Percentiles rank a stretch among this genome's conserved stretches.
Evolutionary conservation across 192 early-diverging fungal genomes (phyloP).

Genomic region (Neocallimastix lanati): DNA sequence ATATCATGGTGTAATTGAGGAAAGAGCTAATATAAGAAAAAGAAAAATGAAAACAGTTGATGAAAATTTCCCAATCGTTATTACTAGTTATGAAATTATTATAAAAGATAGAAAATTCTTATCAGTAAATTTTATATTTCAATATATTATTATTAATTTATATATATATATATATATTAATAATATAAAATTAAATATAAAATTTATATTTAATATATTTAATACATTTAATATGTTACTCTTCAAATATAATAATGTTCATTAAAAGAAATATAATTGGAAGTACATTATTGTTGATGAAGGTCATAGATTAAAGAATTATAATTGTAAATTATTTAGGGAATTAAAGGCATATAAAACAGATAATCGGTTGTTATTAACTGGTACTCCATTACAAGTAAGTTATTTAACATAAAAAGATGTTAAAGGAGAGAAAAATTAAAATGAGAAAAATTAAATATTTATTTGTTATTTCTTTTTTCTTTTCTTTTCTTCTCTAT

Average conservation of each 20-base stretch:
- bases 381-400: constrained; percentile 79
- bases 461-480: too few relatives aligned
- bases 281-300: constrained; percentile 89
- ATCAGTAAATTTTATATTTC: constrained; percentile 9
- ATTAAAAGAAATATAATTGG: constrained; percentile 52
- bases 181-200: too few relatives aligned
- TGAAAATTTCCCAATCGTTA: constrained; percentile 56
- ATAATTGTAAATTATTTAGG: constrained; percentile 70
- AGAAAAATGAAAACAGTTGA: constrained; percentile 22
- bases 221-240: too few relatives aligned
- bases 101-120: constrained; percentile 66
- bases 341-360: constrained; percentile 71
- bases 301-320: constrained; percentile 92
- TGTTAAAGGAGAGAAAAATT: too few relatives aligned
- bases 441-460: too few relatives aligned
- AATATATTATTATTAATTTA: not conserved
- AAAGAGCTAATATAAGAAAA: constrained; percentile 48
- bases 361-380: constrained; percentile 74
- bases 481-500: too few relatives aligned
- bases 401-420: too few relatives aligned
- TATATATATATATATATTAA: not conserved
- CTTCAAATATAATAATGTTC: too few relatives aligned
- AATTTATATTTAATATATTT: too few relatives aligned
- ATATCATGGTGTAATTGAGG: constrained; percentile 65
- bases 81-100: constrained; percentile 79